A percentile compares a stretch with the other conserved stretches of the same genome.
phyloP scores from a whole-genome alignment of 257 asterid genomes.

The Sherardia arvensis region DNA sequence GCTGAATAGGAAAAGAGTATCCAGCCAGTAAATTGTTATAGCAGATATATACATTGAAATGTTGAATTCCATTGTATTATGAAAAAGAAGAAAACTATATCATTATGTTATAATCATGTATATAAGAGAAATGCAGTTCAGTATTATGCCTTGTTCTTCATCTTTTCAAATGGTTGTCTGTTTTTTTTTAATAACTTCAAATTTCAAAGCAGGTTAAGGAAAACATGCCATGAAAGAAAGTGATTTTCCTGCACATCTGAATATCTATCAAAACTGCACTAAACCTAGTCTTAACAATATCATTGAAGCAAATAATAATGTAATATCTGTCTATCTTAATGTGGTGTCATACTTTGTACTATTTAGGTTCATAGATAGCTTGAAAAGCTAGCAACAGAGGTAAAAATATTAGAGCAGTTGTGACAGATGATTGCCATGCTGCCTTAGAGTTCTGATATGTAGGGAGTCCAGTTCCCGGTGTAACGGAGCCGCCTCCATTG shows the following conservation, averaged over 20 bases:
- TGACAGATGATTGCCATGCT: slow-evolving; percentile 6
- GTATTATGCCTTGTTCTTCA: not conserved
- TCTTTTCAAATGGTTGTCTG: not conserved
- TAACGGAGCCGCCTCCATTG: slow-evolving; percentile 28
- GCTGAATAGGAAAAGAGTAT: slow-evolving; percentile 15
- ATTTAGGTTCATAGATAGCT: slow-evolving; percentile 11
- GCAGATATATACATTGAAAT: not conserved
- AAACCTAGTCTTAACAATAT: slow-evolving; percentile 21
- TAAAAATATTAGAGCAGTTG: slow-evolving; percentile 8
- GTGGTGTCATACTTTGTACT: not conserved
- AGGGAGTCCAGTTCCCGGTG: slow-evolving; percentile 27
- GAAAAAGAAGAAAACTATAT: not conserved
- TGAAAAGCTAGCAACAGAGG: slow-evolving; percentile 21
- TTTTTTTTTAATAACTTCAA: not conserved
- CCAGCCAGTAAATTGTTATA: not conserved
- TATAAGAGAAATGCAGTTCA: too few species aligned
- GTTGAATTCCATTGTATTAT: not conserved
- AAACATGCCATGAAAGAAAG: not conserved
- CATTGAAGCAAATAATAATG: not conserved
- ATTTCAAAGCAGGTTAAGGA: not conserved
- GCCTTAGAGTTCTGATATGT: slow-evolving; percentile 21
- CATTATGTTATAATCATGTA: too few species aligned
- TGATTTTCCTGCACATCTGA: slow-evolving; percentile 1
- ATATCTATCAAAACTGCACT: slow-evolving; percentile 33
- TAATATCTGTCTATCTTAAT: not conserved